Evolutionary conservation across 1,139 yeast species (phyloP).

Genomic region (Sugiyamaella paludigena): DNA sequence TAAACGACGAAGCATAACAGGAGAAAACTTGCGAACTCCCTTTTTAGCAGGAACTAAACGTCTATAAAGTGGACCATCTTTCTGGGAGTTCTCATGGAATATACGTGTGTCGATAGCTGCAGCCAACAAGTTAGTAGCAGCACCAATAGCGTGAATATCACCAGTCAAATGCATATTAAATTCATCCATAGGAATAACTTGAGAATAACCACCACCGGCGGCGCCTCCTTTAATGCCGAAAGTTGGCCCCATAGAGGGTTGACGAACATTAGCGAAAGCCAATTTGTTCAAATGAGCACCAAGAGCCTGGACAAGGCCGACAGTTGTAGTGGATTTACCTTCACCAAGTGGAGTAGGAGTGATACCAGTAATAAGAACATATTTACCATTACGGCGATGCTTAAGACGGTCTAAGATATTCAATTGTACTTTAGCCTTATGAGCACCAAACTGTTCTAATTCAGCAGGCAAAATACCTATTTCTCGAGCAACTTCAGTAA

Average conservation of each 20-base stretch:
- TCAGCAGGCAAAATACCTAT: constrained; percentile 79
- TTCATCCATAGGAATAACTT: constrained; percentile 98
- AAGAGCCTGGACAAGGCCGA: constrained; percentile 97
- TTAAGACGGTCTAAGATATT: constrained; percentile 69
- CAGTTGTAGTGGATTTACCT: constrained; percentile 96
- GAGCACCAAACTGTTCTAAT: constrained; percentile 84
- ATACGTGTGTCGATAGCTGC: constrained; percentile 98
- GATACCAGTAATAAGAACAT: constrained; percentile 91
- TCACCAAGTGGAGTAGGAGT: constrained; percentile 99
- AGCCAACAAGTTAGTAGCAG: constrained; percentile 92
- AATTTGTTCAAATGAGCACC: constrained; percentile 88
- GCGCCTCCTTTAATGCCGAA: constrained; percentile 99
- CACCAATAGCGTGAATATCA: constrained; percentile 95
- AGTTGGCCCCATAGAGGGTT: constrained; percentile 98
- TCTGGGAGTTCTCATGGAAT: constrained; percentile 93
- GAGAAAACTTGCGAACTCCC: constrained; percentile 63
- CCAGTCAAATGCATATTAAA: constrained; percentile 98
- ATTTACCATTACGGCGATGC: constrained; percentile 73
- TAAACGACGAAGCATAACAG: constrained; percentile 75
- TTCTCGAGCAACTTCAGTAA: constrained; percentile 75
- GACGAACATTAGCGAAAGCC: constrained; percentile 94
- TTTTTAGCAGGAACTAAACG: constrained; percentile 76
- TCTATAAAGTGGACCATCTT: constrained; percentile 80
- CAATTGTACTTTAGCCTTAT: constrained; percentile 86
- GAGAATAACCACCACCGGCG: constrained; percentile 99